A percentile compares a stretch with the other conserved stretches of the same genome.
These are phyloP conservation scores for Phylloboletellus chloephorus DNA, from an alignment of 1,284 basidiomycete species.

Conservation along the genomic window DNA sequence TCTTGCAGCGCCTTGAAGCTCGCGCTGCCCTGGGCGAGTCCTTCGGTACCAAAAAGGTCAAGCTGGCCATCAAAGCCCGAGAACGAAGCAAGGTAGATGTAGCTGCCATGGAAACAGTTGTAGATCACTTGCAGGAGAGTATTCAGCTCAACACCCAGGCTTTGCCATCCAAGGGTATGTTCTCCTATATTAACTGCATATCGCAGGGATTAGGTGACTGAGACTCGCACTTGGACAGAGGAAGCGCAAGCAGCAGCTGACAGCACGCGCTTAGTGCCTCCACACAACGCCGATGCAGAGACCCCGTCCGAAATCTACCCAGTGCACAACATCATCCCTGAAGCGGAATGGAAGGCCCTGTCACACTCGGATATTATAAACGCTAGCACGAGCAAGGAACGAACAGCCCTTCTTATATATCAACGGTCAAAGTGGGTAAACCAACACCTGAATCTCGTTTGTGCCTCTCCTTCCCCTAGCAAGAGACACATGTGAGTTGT, in stretches of 20 bases:
- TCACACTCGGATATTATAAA: constrained; percentile 49
- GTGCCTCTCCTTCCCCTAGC: constrained; percentile 43
- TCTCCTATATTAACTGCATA: background rate
- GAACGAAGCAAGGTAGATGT: constrained; percentile 88
- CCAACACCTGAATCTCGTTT: constrained; percentile 46
- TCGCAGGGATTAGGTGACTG: constrained; percentile 1
- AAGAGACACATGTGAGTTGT: constrained; percentile 52
- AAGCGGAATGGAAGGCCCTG: constrained; percentile 69
- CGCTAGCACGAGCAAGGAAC: constrained; percentile 45
- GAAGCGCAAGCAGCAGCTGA: constrained; percentile 60
- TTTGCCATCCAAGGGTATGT: constrained; percentile 62
- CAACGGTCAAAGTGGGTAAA: constrained; percentile 65
- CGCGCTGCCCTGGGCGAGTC: constrained; percentile 80
- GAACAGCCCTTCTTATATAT: constrained; percentile 55
- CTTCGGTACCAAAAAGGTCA: constrained; percentile 92
- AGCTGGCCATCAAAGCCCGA: constrained; percentile 74
- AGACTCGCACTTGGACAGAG: constrained; percentile 40
- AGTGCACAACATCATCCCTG: constrained; percentile 69
- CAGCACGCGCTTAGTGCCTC: constrained; percentile 67
- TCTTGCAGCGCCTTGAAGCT: constrained; percentile 54
- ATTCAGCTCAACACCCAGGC: constrained; percentile 69
- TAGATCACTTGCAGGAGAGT: constrained; percentile 71
- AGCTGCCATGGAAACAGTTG: constrained; percentile 76
- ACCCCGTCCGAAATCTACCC: constrained; percentile 73
- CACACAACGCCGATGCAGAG: constrained; percentile 58